Evolutionary conservation across 768 basidiomycete genomes (phyloP).

Genomic region (Tylopilus subfusipes): DNA sequence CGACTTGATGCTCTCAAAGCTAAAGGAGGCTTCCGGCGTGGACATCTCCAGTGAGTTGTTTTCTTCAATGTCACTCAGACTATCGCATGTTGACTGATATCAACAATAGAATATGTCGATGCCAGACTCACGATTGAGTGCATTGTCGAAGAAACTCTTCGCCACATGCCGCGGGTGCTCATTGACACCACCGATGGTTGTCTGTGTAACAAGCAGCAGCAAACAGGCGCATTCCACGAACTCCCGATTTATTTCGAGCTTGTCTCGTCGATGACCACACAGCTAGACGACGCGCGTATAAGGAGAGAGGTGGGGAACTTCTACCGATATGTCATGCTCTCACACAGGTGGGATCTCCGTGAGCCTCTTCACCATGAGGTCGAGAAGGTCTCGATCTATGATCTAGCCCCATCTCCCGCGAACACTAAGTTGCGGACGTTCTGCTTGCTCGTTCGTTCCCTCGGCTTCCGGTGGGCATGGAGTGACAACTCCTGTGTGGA

Average conservation of each 20-base stretch:
- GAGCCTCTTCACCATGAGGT: neutral
- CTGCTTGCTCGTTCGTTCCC: neutral
- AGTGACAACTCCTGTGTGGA: neutral
- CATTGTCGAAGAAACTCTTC: neutral
- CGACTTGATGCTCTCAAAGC: neutral
- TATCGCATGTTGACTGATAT: neutral
- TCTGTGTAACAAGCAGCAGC: neutral
- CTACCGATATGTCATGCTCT: neutral
- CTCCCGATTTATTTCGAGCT: neutral
- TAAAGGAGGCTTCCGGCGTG: neutral
- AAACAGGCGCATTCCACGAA: neutral
- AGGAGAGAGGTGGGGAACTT: neutral
- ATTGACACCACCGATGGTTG: neutral
- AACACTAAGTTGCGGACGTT: neutral
- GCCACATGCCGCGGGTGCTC: neutral
- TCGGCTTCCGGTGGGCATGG: neutral
- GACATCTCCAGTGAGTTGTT: neutral
- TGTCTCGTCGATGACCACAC: neutral
- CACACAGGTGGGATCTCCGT: neutral
- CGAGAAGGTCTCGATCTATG: neutral
- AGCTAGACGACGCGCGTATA: neutral
- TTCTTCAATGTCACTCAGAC: neutral
- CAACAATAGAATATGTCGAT: neutral
- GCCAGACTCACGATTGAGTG: neutral
- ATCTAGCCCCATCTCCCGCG: neutral